Base-by-base conservation (phyloP, 129 eudicot genomes). In the Calendula officinalis region DNA sequence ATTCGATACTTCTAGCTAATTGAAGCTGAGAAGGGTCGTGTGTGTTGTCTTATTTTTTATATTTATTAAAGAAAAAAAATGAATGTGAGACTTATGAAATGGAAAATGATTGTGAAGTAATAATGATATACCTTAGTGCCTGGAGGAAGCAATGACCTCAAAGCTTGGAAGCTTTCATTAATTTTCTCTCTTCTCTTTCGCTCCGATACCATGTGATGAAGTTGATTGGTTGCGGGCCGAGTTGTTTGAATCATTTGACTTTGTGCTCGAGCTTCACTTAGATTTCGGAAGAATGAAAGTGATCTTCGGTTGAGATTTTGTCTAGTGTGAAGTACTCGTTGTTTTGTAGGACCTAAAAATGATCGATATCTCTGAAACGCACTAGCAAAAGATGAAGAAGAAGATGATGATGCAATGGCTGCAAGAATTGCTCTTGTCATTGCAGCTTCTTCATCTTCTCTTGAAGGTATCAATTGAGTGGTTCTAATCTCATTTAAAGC, bases 181-280 rank as follows among this genome's bases (percentile, higher is more conserved):
- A 88, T 75, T 56, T 86, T 92, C 51, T 86, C 92, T 32, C 99
- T 41, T 16, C 99, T 59, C 66, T 61, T 79, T 67, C 96, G 55
- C 64, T 92, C 99, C 0, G 89, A 73, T 14, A 92, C 85, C 92
- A 88, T 81, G 62, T 88, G 99, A 48, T 87, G 91, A 76, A 80
- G 56, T 64, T 80, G 94, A 41, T 60, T 69, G 40, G 67, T 76
- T 4, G 76, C 64, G 9, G 91, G 88, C n/a, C 75, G 71, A 43
- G 62, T 75, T 46, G 70, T 72, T 22, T 64, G 71, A 47, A 62
- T 58, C 16, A 46, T 39, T 38, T 48, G 70, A 50, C 75, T 7
- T 16, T 59, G 91, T 6, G 54, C 53, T 62, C 74, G 63, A 66
- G 55, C 72, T 52, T 61, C 15, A 41, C 57, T 60, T 42, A 89